A percentile compares a stretch with the other conserved stretches of the same genome.
phyloP scores from a whole-genome alignment of 345 rosid species.

The Streptanthus diversifolius region DNA sequence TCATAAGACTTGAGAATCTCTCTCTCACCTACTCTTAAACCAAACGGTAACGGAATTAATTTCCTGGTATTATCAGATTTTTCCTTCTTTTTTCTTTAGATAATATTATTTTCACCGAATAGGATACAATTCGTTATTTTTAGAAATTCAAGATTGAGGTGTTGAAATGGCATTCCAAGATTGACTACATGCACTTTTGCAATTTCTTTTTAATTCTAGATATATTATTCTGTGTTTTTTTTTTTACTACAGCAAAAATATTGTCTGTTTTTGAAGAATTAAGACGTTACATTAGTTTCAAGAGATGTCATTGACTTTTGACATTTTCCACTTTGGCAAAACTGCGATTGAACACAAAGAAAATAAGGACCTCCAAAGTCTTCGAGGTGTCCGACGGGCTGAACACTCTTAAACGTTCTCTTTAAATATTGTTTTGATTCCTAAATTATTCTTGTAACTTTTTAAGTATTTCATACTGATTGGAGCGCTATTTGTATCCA shows the following conservation, averaged over 20 bases:
- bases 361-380: neutral
- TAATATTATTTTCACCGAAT: neutral
- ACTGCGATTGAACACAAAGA: neutral
- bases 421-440: conserved; percentile 3
- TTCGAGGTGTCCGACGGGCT: neutral
- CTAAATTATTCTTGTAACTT: neutral
- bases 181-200: neutral
- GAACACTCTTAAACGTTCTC: conserved; percentile 21
- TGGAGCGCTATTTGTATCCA: neutral
- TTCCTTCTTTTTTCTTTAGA: neutral
- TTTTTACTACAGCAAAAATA: neutral
- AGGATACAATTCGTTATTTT: neutral
- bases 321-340: conserved; percentile 1
- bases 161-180: neutral
- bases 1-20: neutral
- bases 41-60: conserved; percentile 15
- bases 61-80: neutral
- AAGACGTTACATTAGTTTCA: conserved; percentile 5
- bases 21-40: conserved; percentile 7
- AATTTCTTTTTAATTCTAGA: neutral
- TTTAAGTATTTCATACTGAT: neutral
- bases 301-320: conserved; percentile 20
- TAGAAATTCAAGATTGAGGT: neutral
- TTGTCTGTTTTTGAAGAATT: neutral
- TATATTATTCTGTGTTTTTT: neutral